phyloP scores from a whole-genome alignment of 805 yeast genomes.

The Barnettozyma pratensis region DNA sequence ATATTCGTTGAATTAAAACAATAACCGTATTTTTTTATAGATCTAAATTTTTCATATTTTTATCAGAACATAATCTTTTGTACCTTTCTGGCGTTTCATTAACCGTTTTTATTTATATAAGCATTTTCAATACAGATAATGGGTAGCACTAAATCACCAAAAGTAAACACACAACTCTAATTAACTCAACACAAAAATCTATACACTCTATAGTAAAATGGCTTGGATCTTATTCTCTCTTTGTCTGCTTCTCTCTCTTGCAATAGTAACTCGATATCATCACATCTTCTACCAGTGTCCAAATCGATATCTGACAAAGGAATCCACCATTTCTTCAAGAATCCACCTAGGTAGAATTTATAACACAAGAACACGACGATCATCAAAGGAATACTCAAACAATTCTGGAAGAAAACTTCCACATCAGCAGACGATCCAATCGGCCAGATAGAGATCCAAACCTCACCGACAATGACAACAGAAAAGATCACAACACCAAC shows the following conservation, averaged over 20 bases:
- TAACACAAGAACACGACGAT: conserved; percentile 30
- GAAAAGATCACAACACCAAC: conserved; percentile 53
- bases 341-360: conserved; percentile 30
- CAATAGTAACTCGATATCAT: conserved; percentile 49
- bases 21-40: too few relatives aligned
- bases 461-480: conserved; percentile 65
- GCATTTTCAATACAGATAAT: too few relatives aligned
- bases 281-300: conserved; percentile 61
- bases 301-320: conserved; percentile 48
- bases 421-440: conserved; percentile 31
- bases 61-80: too few relatives aligned
- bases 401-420: conserved; percentile 33
- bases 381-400: conserved; percentile 32
- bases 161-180: too few relatives aligned
- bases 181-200: conserved; percentile 53
- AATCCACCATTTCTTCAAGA: conserved; percentile 36
- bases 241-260: conserved; percentile 54
- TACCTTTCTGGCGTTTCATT: too few relatives aligned
- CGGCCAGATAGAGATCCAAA: conserved; percentile 81
- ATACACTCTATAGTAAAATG: conserved; percentile 43
- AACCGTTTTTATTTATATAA: too few relatives aligned
- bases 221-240: conserved; percentile 40
- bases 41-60: too few relatives aligned
- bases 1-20: too few relatives aligned
- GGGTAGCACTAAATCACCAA: too few relatives aligned